Base-by-base conservation (phyloP, 805 yeast genomes). In the Saturnispora serradocipensis region DNA sequence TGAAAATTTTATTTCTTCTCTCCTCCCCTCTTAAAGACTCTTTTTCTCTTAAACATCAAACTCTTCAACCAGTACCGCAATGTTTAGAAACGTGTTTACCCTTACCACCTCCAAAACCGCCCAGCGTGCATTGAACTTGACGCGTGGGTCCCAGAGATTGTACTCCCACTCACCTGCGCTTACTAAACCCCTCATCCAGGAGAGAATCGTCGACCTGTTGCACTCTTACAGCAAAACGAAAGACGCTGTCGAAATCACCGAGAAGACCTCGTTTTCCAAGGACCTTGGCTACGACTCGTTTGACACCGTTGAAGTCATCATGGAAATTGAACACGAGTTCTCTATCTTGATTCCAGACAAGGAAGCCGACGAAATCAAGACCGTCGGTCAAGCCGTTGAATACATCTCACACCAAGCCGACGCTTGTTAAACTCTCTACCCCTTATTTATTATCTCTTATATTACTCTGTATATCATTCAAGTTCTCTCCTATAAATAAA, bases 311-410 rank as follows among this genome's bases (percentile, higher is more conserved):
- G 88, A 83, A 66, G 82, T 84, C 28, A 71, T 82, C 51, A 84
- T 83, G 76, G 87, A 86, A 55, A 75, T 83, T 59, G 88, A 83
- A 67, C 82, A 80, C 65, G 80, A 83, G 67, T 81, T 81, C 60
- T 88, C 87, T 62, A 78, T 88, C 65, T 86, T 84, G 67, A 81
- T 87, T 65, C 88, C 95, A 36, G 96, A 88, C 72, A 83, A 86
- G 67, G 87, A 88, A 61, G 93, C 97, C 51, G 97, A 91, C 67
- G 90, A 86, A 66, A 83, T 93, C 69, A 88, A 86, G 74, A 87
- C 95, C 52, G 93, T 93, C 58, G 89, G 88, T 60, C 96, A 90
- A 73, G 95, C 97, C 54, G 80, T 90, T 57, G 88, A 89, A 63
- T 88, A 88, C 73, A 86, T 91, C 60, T 75, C 78, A 56, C 78